Conservation (phyloP, 2,329 filamentous ascomycete genomes). For the Ophiostoma sp. region DNA sequence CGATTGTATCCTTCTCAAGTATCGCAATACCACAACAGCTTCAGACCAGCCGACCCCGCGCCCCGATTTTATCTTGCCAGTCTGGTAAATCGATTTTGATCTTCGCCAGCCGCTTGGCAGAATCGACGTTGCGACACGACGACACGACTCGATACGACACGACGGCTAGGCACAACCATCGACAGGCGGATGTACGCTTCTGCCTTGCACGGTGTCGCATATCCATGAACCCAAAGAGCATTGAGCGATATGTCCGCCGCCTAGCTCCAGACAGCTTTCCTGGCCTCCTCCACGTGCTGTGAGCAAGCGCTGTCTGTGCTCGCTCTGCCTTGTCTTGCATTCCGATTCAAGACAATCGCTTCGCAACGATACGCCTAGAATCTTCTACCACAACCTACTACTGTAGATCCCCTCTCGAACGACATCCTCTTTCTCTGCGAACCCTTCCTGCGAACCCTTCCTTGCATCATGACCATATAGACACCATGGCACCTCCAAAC, state of each 20-base stretch:
- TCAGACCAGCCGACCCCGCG: background rate
- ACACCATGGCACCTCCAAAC: constrained; percentile 23
- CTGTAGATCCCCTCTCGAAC: background rate
- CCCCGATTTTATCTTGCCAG: background rate
- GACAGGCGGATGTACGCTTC: background rate
- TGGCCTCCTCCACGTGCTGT: background rate
- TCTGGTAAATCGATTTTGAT: background rate
- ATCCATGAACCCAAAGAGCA: too few species aligned
- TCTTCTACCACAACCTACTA: background rate
- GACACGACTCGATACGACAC: background rate
- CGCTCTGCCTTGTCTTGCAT: background rate
- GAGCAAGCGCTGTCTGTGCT: background rate
- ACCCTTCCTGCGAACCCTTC: background rate
- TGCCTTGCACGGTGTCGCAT: background rate
- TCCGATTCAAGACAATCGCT: background rate
- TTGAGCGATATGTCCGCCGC: background rate
- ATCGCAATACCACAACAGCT: background rate
- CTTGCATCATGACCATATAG: background rate
- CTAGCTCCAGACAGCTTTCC: background rate
- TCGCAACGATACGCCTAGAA: background rate
- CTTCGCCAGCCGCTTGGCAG: background rate
- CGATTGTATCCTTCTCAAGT: background rate
- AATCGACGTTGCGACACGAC: background rate
- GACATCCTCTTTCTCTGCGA: background rate
- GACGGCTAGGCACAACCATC: background rate